Evolutionary conservation across 306 rosid genomes (phyloP).

Genomic region (Astragalus glycyphyllos): DNA sequence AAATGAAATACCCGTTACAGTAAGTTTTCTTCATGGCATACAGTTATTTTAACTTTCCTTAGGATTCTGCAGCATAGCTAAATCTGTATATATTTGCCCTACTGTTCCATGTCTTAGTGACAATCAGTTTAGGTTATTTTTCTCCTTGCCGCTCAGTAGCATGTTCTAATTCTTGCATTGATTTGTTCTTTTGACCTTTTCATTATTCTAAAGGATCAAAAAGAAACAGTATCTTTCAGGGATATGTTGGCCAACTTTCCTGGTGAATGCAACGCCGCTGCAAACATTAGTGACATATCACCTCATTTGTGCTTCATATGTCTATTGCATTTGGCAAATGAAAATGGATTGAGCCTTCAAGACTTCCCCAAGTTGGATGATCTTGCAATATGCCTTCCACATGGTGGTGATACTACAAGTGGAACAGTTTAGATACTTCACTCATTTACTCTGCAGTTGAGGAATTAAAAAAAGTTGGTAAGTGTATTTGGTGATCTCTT

Average conservation of each 20-base stretch:
- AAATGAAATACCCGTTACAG: slow-evolving; percentile 35
- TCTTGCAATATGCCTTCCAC: slow-evolving; percentile 60
- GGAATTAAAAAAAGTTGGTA: slow-evolving; percentile 35
- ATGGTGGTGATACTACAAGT: slow-evolving; percentile 29
- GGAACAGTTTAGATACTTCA: slow-evolving; percentile 45
- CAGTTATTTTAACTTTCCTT: slow-evolving; percentile 22
- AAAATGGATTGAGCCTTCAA: slow-evolving; percentile 80
- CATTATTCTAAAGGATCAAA: slow-evolving; percentile 51
- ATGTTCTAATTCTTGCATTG: slow-evolving; percentile 34
- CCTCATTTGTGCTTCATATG: slow-evolving; percentile 97
- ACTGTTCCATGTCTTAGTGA: background rate
- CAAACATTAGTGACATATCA: slow-evolving; percentile 70
- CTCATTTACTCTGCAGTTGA: slow-evolving; percentile 29
- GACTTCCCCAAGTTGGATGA: slow-evolving; percentile 71
- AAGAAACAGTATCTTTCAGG: slow-evolving; percentile 66
- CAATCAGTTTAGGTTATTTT: slow-evolving; percentile 3
- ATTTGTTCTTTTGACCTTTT: slow-evolving; percentile 28
- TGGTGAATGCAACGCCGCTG: slow-evolving; percentile 73
- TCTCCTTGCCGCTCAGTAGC: slow-evolving; percentile 15
- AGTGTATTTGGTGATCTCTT: slow-evolving; percentile 20
- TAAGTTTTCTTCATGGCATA: slow-evolving; percentile 13
- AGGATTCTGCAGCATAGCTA: slow-evolving; percentile 13
- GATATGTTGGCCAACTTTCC: slow-evolving; percentile 74
- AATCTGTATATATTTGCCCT: slow-evolving; percentile 14
- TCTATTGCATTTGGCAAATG: slow-evolving; percentile 89